These are phyloP conservation scores for Macroventuria anomochaeta DNA, from an alignment of 2,329 filamentous ascomycete genomes.

Conservation along the genomic window DNA sequence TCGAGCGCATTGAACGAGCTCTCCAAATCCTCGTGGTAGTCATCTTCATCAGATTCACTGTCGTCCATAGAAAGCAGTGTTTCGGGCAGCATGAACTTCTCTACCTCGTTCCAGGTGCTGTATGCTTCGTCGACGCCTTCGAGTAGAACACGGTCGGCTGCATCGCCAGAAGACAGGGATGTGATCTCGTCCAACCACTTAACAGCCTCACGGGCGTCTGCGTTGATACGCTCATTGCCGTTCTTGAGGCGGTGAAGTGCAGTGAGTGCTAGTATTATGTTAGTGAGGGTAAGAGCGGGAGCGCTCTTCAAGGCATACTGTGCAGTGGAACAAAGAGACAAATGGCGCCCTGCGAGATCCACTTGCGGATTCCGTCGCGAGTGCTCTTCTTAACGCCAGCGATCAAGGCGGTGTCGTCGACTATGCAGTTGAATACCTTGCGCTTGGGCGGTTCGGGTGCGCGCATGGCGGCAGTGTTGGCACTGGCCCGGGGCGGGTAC, in stretches of 20 bases:
- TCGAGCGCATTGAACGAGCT: constrained; percentile 48
- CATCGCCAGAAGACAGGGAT: constrained; percentile 49
- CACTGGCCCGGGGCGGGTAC: constrained; percentile 37
- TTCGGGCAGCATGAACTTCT: constrained; percentile 56
- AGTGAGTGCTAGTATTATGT: constrained; percentile 51
- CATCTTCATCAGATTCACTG: constrained; percentile 46
- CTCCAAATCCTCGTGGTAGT: constrained; percentile 47
- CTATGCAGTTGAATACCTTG: constrained; percentile 62
- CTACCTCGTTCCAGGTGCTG: constrained; percentile 58
- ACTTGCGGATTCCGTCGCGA: constrained; percentile 59
- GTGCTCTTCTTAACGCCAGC: constrained; percentile 60
- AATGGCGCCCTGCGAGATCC: constrained; percentile 58
- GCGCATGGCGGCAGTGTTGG: constrained; percentile 34
- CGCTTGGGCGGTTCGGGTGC: constrained; percentile 44
- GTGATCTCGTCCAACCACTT: constrained; percentile 60
- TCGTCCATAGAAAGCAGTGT: constrained; percentile 58
- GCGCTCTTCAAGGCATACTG: constrained; percentile 48
- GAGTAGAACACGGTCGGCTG: constrained; percentile 50
- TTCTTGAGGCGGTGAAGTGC: constrained; percentile 55
- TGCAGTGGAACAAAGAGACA: constrained; percentile 59
- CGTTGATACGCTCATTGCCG: constrained; percentile 50
- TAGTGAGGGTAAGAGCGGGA: constrained; percentile 21
- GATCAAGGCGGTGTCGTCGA: constrained; percentile 59
- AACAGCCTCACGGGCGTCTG: constrained; percentile 57
- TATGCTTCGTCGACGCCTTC: constrained; percentile 58